Conservation (phyloP, 2,329 filamentous ascomycete genomes). For the Gnomoniopsis smithogilvyi region DNA sequence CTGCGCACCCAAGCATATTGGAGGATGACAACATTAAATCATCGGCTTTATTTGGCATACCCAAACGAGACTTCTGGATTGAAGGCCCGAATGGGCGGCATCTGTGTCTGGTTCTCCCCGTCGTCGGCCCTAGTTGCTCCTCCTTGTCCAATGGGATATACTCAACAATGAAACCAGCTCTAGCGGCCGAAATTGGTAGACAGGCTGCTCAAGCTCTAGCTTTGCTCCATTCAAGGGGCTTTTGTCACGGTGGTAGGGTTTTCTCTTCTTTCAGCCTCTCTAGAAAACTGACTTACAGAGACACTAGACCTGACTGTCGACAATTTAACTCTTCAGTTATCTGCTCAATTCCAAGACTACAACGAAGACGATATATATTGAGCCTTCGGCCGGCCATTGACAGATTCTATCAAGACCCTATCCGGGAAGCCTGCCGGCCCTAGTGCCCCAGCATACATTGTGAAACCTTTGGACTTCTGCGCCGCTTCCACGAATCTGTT, state of each 20-base stretch:
- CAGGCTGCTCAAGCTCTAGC: slow-evolving; percentile 19
- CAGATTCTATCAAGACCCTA: slow-evolving; percentile 1
- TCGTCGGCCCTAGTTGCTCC: slow-evolving; percentile 14
- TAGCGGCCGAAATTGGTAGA: slow-evolving; percentile 8
- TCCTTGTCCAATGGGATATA: slow-evolving; percentile 15
- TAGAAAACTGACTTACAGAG: neutral
- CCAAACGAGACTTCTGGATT: slow-evolving; percentile 15
- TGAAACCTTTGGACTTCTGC: slow-evolving; percentile 20
- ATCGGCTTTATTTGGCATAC: slow-evolving; percentile 16
- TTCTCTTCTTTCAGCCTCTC: neutral
- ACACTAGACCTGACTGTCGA: slow-evolving; percentile 19
- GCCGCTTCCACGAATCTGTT: slow-evolving; percentile 14
- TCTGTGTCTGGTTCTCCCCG: slow-evolving; percentile 8
- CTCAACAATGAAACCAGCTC: slow-evolving; percentile 17
- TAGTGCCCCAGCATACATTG: slow-evolving; percentile 20
- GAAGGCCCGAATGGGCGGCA: slow-evolving; percentile 12
- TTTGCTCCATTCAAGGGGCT: slow-evolving; percentile 19
- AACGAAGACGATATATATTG: slow-evolving; percentile 9
- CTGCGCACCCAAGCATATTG: neutral
- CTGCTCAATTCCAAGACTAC: slow-evolving; percentile 12
- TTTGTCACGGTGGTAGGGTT: slow-evolving; percentile 22
- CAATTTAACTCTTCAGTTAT: slow-evolving; percentile 20
- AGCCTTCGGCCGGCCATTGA: slow-evolving; percentile 13
- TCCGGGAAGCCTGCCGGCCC: slow-evolving; percentile 17
- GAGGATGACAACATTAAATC: slow-evolving; percentile 6